phyloP scores from a whole-genome alignment of 2,329 filamentous ascomycete genomes.

The Botrytis medusae region DNA sequence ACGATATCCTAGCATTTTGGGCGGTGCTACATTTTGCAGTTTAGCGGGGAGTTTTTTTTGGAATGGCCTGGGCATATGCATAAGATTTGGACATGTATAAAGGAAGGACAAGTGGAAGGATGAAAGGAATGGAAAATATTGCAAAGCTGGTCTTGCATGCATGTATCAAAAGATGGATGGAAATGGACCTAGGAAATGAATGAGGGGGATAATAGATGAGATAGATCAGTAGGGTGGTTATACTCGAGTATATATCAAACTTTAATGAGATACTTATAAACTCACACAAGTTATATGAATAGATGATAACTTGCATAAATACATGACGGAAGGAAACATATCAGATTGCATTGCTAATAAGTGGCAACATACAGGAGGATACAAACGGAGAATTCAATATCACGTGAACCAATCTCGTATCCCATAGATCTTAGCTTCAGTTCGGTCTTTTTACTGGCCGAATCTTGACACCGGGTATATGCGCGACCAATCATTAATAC shows the following conservation, averaged over 20 bases:
- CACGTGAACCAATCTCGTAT: not conserved
- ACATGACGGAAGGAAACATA: not conserved
- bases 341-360: not conserved
- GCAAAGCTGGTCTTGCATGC: not conserved
- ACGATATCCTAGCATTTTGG: slow-evolving; percentile 1
- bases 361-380: not conserved
- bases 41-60: slow-evolving; percentile 4
- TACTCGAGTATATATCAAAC: not conserved
- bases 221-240: not conserved
- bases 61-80: not conserved
- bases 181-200: not conserved
- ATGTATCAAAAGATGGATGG: not conserved
- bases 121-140: not conserved
- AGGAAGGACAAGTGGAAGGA: not conserved
- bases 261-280: not conserved
- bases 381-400: not conserved
- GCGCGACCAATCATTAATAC: not conserved
- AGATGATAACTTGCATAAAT: not conserved
- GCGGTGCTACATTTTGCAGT: not conserved
- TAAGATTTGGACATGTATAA: not conserved
- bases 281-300: not conserved
- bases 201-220: not conserved
- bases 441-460: not conserved
- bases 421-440: not conserved
- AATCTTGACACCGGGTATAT: not conserved